Evolutionary conservation across 1,139 yeast genomes (phyloP).

Genomic region (Debaryomyces singareniensis): DNA sequence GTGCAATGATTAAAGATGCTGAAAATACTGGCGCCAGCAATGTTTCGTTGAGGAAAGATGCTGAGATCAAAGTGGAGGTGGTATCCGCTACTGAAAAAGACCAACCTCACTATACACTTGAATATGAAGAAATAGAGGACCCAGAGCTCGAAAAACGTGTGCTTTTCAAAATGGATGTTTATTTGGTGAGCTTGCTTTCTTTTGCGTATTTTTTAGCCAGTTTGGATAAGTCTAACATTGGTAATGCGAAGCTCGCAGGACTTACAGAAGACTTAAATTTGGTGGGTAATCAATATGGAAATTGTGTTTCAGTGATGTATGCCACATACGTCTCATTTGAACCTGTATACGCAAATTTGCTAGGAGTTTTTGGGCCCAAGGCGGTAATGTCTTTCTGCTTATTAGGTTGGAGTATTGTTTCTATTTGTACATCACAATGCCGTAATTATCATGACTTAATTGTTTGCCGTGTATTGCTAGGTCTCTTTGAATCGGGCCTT

Average conservation of each 20-base stretch:
- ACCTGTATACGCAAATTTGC: conserved; percentile 11
- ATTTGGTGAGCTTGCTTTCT: conserved; percentile 2
- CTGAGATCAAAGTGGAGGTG: conserved; percentile 1
- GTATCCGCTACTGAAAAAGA: background rate
- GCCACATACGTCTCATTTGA: conserved; percentile 15
- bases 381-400: conserved; percentile 12
- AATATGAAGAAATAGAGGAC: conserved; percentile 1
- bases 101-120: background rate
- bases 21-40: background rate
- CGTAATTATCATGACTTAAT: conserved; percentile 11
- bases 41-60: background rate
- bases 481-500: conserved; percentile 16
- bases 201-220: conserved; percentile 15
- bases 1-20: too few relatives aligned
- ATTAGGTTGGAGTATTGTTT: conserved; percentile 14
- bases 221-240: conserved; percentile 20
- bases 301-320: conserved; percentile 14
- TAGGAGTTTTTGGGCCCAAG: conserved; percentile 12
- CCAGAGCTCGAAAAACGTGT: conserved; percentile 3
- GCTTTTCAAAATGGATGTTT: conserved; percentile 2
- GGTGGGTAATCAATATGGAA: conserved; percentile 12
- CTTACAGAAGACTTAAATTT: conserved; percentile 12
- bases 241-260: conserved; percentile 20
- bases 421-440: conserved; percentile 13
- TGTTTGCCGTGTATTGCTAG: conserved; percentile 15